Conservation (phyloP, 768 basidiomycete species). For the Phaffia tasmanica region DNA sequence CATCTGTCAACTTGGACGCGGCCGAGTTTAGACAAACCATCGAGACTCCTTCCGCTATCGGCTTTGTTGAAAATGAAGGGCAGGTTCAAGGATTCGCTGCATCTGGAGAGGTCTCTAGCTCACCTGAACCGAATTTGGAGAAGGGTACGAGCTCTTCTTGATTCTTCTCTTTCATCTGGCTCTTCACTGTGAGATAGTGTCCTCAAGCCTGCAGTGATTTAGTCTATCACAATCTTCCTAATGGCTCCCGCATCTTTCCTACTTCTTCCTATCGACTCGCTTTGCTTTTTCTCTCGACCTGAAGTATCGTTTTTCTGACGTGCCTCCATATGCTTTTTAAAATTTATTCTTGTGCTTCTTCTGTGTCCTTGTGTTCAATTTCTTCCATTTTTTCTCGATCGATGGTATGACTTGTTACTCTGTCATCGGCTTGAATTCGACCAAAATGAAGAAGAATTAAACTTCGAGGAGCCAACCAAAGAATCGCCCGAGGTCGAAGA, state of each 20-base stretch:
- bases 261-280: background rate
- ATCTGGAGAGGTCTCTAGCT: background rate
- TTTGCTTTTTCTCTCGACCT: background rate
- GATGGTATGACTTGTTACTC: too few species aligned
- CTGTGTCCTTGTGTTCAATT: background rate
- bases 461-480: background rate
- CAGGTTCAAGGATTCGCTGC: background rate
- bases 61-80: background rate
- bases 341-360: background rate
- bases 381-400: background rate
- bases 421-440: background rate
- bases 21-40: slow-evolving; percentile 10
- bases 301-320: background rate
- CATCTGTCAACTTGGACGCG: slow-evolving; percentile 13
- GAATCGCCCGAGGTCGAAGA: slow-evolving; percentile 22
- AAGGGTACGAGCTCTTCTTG: slow-evolving; percentile 3
- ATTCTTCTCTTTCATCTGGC: background rate
- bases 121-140: background rate
- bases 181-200: background rate
- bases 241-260: background rate
- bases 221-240: too few species aligned
- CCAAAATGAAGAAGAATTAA: background rate
- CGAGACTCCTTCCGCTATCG: background rate
- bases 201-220: background rate
- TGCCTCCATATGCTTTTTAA: background rate